Conservation (phyloP, 306 rosid species). For the Hippophae gyantsensis region DNA sequence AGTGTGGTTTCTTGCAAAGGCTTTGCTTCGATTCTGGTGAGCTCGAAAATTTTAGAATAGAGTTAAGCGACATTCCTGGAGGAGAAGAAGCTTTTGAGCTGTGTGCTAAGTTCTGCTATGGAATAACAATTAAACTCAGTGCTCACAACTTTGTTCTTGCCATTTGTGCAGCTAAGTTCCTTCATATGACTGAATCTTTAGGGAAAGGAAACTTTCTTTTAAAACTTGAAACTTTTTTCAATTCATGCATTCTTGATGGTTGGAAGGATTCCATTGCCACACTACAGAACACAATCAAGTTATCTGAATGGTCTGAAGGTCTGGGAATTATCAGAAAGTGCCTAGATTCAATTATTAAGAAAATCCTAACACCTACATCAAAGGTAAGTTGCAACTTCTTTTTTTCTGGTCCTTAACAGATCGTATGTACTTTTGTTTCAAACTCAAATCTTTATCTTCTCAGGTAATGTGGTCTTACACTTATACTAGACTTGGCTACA, state of each 20-base stretch:
- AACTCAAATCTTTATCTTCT: conserved; percentile 20
- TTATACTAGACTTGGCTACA: conserved; percentile 87
- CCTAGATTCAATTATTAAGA: conserved; percentile 75
- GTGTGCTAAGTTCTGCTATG: conserved; percentile 86
- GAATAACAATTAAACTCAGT: conserved; percentile 72
- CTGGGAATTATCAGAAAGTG: conserved; percentile 81
- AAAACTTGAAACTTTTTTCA: conserved; percentile 81
- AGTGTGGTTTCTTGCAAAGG: conserved; percentile 67
- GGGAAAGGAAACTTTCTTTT: conserved; percentile 65
- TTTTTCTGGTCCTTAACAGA: not conserved
- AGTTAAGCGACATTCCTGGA: conserved; percentile 79
- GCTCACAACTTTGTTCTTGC: conserved; percentile 73
- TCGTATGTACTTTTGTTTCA: not conserved
- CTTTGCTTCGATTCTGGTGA: conserved; percentile 61
- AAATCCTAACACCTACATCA: conserved; percentile 61
- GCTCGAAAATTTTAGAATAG: conserved; percentile 38
- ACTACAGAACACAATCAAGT: conserved; percentile 48
- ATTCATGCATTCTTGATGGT: conserved; percentile 77
- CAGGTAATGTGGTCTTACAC: conserved; percentile 97
- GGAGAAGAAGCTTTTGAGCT: conserved; percentile 80
- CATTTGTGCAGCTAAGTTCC: conserved; percentile 75
- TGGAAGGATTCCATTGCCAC: conserved; percentile 87
- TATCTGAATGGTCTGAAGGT: conserved; percentile 79
- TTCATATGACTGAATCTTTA: conserved; percentile 62
- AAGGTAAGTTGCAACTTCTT: conserved; percentile 36